Evolutionary conservation across 441 rosid species (phyloP), one percentile per base, ranked within the genome.

Genomic region (Bruguiera hainesii): DNA sequence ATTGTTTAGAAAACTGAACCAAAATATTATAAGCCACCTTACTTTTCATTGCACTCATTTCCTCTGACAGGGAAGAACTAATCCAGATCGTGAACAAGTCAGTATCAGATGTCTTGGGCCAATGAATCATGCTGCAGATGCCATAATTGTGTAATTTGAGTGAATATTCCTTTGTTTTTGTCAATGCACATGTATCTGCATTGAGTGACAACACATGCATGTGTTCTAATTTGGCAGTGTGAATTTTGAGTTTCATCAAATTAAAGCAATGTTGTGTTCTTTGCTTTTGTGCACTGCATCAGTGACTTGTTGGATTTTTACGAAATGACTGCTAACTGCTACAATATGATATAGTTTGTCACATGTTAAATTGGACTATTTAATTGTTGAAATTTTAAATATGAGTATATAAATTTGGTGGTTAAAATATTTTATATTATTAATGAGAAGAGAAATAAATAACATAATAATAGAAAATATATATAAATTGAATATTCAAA

Each of bases 11-110:
- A 10, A 63, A 21, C 37, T 52, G n/a, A 48, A 37, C 16, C 15
- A 31, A 64, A 28, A 46, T 21, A 26, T 59, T 57, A 37, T 68
- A 52, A 50, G 28, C 46, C 30, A 50, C 64, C 55, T 62, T 2
- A 55, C n/a, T 64, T 63, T 16, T 28, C 4, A 30, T 64, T 61
- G 53, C 15, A 13, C 55, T 60, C 35, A 25, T 64, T 15, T 28
- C 51, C 48, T 30, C 53, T 53, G 8, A 58, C 76, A 93, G 98
- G 81, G 88, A 87, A 72, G 96, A 90, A 77, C 83, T 93, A 7
- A 64, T 76, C 55, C 81, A 84, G 76, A 83, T 78, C 72, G 69
- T 89, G 76, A 85, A 83, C 72, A 89, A 83, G 74, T 80, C 90
- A 21, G 46, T 87, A 61, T 83, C 89, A 5, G 69, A 78, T 59